phyloP scores from a whole-genome alignment of 1,284 basidiomycete species.

The Trichosporon sp. region DNA sequence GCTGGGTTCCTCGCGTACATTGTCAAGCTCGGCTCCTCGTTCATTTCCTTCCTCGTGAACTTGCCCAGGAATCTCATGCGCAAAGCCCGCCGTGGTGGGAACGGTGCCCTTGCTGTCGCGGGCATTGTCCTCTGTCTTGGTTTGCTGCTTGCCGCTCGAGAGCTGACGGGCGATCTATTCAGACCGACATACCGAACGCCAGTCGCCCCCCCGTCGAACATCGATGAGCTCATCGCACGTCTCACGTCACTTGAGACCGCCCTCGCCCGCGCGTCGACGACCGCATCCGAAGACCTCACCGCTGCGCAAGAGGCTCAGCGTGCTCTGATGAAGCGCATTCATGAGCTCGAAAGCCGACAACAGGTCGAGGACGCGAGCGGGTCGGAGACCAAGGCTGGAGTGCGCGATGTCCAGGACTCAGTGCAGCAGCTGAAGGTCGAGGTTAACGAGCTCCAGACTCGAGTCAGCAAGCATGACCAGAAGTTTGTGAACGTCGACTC shows the following conservation, averaged over 20 bases:
- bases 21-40: neutral
- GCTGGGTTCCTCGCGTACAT: constrained; percentile 12
- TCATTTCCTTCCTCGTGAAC: neutral
- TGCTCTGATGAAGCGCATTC: neutral
- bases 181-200: constrained; percentile 48
- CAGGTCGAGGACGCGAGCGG: neutral
- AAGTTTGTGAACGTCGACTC: neutral
- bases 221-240: constrained; percentile 66
- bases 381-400: neutral
- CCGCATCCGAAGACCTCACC: constrained; percentile 18
- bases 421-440: neutral
- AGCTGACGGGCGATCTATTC: neutral
- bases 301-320: neutral
- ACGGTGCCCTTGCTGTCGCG: constrained; percentile 23
- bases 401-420: neutral
- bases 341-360: neutral
- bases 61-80: neutral
- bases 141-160: neutral
- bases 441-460: neutral
- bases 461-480: neutral
- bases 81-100: neutral
- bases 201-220: constrained; percentile 59
- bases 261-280: constrained; percentile 33
- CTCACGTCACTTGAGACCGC: constrained; percentile 51
- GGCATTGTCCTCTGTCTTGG: constrained; percentile 12